Evolutionary conservation across 2,329 filamentous ascomycete species (phyloP).

Genomic region (Incumbomyces lentus): DNA sequence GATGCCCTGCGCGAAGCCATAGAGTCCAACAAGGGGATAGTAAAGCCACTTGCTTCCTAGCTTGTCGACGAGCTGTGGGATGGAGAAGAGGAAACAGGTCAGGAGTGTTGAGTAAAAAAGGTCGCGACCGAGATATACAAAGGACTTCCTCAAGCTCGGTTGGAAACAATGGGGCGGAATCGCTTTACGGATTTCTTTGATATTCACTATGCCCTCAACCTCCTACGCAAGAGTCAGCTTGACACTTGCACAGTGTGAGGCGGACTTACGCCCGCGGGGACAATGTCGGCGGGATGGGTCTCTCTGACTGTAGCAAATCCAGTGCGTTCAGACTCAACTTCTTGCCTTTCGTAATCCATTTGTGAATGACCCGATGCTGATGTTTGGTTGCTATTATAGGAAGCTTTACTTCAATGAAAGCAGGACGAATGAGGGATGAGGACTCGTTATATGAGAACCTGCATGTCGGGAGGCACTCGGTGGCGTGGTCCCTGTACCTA

Average conservation of each 20-base stretch:
- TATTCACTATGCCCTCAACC: not conserved
- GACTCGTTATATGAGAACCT: no score
- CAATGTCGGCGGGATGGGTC: no score
- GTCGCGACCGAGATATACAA: conserved; percentile 49
- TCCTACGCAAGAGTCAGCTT: not conserved
- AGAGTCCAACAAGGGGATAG: conserved; percentile 38
- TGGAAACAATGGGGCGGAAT: conserved; percentile 55
- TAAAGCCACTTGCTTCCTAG: conserved; percentile 19
- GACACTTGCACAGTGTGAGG: no score
- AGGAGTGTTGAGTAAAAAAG: conserved; percentile 40
- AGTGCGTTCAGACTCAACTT: no score
- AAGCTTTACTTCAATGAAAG: no score
- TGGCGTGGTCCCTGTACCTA: no score
- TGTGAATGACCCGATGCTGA: no score
- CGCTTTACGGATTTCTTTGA: conserved; percentile 29
- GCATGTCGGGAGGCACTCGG: no score
- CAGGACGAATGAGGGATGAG: no score
- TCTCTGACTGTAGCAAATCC: no score
- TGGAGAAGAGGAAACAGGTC: conserved; percentile 43
- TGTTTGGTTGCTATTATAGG: no score
- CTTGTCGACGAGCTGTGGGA: conserved; percentile 29
- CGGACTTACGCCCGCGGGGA: not conserved
- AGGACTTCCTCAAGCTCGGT: conserved; percentile 42
- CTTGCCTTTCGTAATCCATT: no score
- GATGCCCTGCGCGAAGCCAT: conserved; percentile 55